phyloP scores from a whole-genome alignment of 2,329 filamentous ascomycete species.

The Calonectria naviculata region DNA sequence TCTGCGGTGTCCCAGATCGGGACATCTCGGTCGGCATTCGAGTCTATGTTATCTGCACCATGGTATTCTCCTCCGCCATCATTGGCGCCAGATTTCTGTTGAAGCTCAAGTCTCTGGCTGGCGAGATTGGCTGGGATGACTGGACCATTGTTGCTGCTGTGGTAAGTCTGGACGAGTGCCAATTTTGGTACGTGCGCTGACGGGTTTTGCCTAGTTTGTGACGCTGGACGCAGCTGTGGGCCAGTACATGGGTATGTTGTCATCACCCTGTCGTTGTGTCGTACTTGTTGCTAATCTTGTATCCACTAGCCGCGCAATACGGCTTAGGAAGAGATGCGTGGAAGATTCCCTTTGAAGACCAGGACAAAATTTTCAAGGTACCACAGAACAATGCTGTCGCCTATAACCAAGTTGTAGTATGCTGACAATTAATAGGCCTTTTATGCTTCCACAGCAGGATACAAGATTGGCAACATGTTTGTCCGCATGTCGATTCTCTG shows the following conservation, averaged over 20 bases:
- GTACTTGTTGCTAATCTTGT: background rate
- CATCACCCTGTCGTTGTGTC: no score
- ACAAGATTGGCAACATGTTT: constrained; percentile 10
- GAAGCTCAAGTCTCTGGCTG: background rate
- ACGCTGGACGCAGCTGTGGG: background rate
- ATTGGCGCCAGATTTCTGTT: background rate
- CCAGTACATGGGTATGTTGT: background rate
- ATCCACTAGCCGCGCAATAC: background rate
- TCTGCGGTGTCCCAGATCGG: background rate
- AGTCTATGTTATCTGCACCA: background rate
- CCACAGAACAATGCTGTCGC: no score
- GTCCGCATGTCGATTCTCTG: constrained; percentile 9
- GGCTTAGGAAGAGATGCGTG: background rate
- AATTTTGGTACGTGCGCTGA: background rate
- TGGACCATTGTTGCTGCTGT: background rate
- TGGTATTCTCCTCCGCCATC: background rate
- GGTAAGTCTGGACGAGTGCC: background rate
- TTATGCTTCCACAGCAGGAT: background rate
- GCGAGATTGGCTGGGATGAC: background rate
- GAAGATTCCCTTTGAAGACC: background rate
- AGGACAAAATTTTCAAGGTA: constrained; percentile 1
- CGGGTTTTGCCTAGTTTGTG: background rate
- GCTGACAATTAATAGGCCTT: background rate
- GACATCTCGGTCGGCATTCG: background rate
- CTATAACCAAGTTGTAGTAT: background rate